Conservation (phyloP, 2,329 filamentous ascomycete genomes). For the Cladophialophora carrionii region DNA sequence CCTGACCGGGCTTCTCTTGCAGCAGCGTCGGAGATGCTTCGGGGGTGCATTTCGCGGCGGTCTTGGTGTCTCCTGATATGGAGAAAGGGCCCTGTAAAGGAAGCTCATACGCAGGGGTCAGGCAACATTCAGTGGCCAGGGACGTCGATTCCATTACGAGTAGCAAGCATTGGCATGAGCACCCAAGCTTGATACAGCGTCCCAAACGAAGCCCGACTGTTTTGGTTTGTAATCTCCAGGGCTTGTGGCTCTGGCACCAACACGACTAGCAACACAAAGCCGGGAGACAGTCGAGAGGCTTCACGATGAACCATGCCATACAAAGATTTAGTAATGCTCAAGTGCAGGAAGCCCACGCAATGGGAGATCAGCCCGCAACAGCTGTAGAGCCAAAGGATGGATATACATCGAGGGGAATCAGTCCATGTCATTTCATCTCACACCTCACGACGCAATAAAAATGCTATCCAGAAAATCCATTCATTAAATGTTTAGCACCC, state of each 20-base stretch:
- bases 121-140: background rate
- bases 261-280: too few relatives aligned
- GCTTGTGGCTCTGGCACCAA: too few relatives aligned
- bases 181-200: background rate
- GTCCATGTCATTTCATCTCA: background rate
- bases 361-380: background rate
- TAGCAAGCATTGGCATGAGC: background rate
- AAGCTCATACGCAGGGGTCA: background rate
- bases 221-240: too few relatives aligned
- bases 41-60: background rate
- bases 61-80: background rate
- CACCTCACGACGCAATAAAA: background rate
- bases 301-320: background rate
- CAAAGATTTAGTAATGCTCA: background rate
- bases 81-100: background rate
- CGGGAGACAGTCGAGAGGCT: too few relatives aligned
- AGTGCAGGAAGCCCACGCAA: background rate
- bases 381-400: background rate
- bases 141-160: background rate
- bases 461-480: constrained; percentile 18
- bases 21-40: background rate
- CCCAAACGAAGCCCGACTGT: background rate
- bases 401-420: too few relatives aligned
- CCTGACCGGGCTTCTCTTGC: background rate
- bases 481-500: constrained; percentile 26